Evolutionary conservation across 2,329 filamentous ascomycete species (phyloP), one percentile per base, ranked within the genome.

Genomic region (Apiospora hydei): DNA sequence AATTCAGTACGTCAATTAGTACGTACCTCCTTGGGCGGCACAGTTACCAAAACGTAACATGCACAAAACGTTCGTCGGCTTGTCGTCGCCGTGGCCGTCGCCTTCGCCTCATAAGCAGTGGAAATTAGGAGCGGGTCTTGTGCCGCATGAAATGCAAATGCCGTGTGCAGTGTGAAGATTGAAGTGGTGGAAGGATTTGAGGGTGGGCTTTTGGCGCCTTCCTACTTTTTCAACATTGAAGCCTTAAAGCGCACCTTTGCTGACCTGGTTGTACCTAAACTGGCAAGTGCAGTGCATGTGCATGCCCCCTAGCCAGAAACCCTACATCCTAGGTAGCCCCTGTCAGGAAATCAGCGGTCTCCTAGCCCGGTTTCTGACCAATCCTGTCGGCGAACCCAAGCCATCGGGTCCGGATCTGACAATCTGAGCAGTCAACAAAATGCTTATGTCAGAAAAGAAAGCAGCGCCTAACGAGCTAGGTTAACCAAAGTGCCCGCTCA

Each of bases 41-140:
- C 21, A 49, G 21, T n/a, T 18, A 49, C 46, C 7, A 49, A 8
- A 49, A n/a, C 21, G 7, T n/a, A 49, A 49, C 21, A 11, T 43
- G 34, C 34, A 8, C 13, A 14, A 8, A n/a, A 49, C 8, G 18
- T 10, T 51, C n/a, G 49, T 51, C 49, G 49, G 46, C 49, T 26
- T 26, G 24, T 51, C 24, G n/a, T 13, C 26, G 30, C 18, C 30
- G 51, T 57, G 26, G 53, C 53, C 30, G 30, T 61, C 6, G 26
- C 3, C 26, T n/a, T 13, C n/a, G 47, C 18, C n/a, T 24, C 47
- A 26, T 21, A 11, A 6, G 30, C 53, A 64, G 53, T 64, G 53
- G 53, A 64, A 64, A 64, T 64, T 64, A n/a, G 53, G 30, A 13
- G 53, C 53, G 53, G 53, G 53, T 64, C 53, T 13, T 38, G 30